Percentiles rank a stretch among this genome's conserved stretches.
These are phyloP conservation scores for Mesembryanthemum crystallinum DNA, from an alignment of 148 eudicot genomes.

Conservation along the genomic window DNA sequence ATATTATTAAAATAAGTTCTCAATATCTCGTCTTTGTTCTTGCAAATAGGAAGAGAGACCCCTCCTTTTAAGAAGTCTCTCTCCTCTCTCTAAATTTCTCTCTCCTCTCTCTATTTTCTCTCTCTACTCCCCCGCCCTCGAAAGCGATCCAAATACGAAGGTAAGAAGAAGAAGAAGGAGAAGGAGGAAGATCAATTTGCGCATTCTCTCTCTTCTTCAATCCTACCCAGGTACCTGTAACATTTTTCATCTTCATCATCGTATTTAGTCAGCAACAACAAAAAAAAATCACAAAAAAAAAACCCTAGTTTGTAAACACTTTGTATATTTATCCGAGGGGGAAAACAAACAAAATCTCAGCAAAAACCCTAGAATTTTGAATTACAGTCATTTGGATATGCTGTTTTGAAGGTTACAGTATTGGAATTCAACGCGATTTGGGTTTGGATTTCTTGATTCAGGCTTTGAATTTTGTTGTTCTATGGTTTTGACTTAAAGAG, in stretches of 20 bases:
- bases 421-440: slow-evolving; percentile 17
- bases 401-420: neutral
- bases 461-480: neutral
- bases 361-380: slow-evolving; percentile 22
- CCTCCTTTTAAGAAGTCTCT: neutral
- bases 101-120: slow-evolving; percentile 2
- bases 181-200: neutral
- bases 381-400: neutral
- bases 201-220: slow-evolving; percentile 6
- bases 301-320: slow-evolving; percentile 3
- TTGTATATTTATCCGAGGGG: neutral
- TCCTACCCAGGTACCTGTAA: neutral
- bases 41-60: slow-evolving; percentile 12
- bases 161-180: neutral
- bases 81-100: neutral
- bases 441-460: neutral
- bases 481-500: neutral
- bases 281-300: neutral
- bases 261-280: neutral
- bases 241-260: neutral
- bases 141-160: slow-evolving; percentile 17
- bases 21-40: neutral
- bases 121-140: slow-evolving; percentile 1
- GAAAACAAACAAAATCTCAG: neutral
- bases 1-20: neutral